Evolutionary conservation across 441 rosid species (phyloP).

Genomic region (Pelargonium citronellum): DNA sequence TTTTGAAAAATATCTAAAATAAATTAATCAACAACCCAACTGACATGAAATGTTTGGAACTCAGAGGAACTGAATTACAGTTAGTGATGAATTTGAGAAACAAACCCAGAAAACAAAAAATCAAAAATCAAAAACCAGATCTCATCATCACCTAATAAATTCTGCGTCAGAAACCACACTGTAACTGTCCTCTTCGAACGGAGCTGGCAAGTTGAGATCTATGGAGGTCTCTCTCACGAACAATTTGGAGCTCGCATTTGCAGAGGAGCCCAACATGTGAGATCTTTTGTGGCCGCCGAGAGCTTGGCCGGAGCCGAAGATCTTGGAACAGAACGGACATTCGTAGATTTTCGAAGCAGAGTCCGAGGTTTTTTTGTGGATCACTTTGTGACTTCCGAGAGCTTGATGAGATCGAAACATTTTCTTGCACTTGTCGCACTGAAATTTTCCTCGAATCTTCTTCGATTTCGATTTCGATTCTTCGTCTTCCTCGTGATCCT

Average conservation of each 20-base stretch:
- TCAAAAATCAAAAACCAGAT: too few relatives aligned
- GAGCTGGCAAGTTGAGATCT: slow-evolving; percentile 79
- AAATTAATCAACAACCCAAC: too few relatives aligned
- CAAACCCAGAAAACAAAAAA: not conserved
- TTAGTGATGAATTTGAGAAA: not conserved
- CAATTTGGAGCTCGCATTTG: not conserved
- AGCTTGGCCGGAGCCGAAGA: slow-evolving; percentile 45
- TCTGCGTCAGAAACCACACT: slow-evolving; percentile 55
- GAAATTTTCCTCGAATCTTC: slow-evolving; percentile 31
- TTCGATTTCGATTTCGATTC: slow-evolving; percentile 25
- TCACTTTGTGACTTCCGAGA: slow-evolving; percentile 35
- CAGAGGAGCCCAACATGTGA: slow-evolving; percentile 30
- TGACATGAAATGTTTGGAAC: too few relatives aligned
- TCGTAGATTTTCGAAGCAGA: slow-evolving; percentile 29
- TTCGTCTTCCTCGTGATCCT: slow-evolving; percentile 18
- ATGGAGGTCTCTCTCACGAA: slow-evolving; percentile 21
- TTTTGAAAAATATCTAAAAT: too few relatives aligned
- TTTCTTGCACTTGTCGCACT: slow-evolving; percentile 49
- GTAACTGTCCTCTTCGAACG: slow-evolving; percentile 41
- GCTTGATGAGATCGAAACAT: slow-evolving; percentile 48
- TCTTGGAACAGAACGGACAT: slow-evolving; percentile 39
- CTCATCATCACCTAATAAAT: too few relatives aligned
- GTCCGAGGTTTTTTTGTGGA: not conserved
- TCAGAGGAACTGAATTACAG: too few relatives aligned
- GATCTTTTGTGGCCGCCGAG: slow-evolving; percentile 54